Evolutionary conservation across 2,329 filamentous ascomycete genomes (phyloP).

Genomic region (Colletotrichum sp.): DNA sequence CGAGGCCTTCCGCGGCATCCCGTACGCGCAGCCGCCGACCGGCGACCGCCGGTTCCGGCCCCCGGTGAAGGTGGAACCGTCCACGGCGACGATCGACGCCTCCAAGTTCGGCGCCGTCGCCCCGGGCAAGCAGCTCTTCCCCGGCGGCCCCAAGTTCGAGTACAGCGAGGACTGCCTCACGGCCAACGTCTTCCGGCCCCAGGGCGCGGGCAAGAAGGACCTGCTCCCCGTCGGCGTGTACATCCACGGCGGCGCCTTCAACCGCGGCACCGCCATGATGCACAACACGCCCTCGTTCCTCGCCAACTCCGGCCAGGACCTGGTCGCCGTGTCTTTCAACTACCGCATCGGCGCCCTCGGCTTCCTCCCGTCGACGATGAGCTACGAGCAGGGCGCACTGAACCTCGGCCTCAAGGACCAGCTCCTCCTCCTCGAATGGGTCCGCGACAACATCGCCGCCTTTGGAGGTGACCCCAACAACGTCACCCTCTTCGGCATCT

Average conservation of each 20-base stretch:
- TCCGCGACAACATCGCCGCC: conserved; percentile 60
- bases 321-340: conserved; percentile 65
- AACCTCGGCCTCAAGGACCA: conserved; percentile 73
- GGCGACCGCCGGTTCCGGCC: conserved; percentile 46
- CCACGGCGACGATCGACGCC: conserved; percentile 33
- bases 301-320: conserved; percentile 55
- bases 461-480: conserved; percentile 66
- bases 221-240: conserved; percentile 58
- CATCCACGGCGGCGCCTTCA: conserved; percentile 69
- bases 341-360: conserved; percentile 72
- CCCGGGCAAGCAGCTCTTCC: conserved; percentile 31
- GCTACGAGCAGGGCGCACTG: conserved; percentile 58
- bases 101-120: conserved; percentile 43
- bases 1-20: conserved; percentile 55
- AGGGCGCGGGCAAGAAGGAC: conserved; percentile 21
- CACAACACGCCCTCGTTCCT: conserved; percentile 69
- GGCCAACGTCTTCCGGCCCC: conserved; percentile 55
- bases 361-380: conserved; percentile 64
- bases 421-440: conserved; percentile 64
- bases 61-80: conserved; percentile 38
- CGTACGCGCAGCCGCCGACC: conserved; percentile 46
- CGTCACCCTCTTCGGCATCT: conserved; percentile 66
- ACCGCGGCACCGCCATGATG: conserved; percentile 56
- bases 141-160: conserved; percentile 28
- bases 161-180: conserved; percentile 58